Conservation (phyloP, 2,329 filamentous ascomycete species). For the Cytospora chrysosperma region DNA sequence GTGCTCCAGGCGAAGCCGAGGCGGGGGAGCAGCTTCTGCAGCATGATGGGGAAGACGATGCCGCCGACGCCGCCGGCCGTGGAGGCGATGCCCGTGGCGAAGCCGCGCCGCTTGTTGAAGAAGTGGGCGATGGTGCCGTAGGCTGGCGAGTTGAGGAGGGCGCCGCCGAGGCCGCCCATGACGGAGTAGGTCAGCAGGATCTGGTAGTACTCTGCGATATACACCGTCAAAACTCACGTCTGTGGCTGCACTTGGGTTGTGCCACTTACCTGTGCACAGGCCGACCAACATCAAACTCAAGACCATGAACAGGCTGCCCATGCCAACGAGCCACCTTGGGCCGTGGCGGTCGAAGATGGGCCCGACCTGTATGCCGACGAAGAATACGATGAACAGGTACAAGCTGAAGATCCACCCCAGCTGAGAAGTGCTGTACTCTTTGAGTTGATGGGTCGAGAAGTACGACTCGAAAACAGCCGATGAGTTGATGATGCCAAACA, state of each 20-base stretch:
- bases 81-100: conserved; percentile 79
- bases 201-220: conserved; percentile 64
- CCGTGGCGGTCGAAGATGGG: conserved; percentile 79
- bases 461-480: conserved; percentile 79
- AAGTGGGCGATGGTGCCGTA: conserved; percentile 76
- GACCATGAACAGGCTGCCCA: conserved; percentile 62
- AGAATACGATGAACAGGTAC: conserved; percentile 78
- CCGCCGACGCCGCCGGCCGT: conserved; percentile 70
- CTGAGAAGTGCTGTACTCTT: conserved; percentile 61
- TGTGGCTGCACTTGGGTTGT: too few relatives aligned
- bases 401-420: conserved; percentile 88
- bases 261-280: conserved; percentile 56
- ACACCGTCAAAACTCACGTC: conserved; percentile 7
- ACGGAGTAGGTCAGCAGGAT: conserved; percentile 77
- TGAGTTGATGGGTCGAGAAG: conserved; percentile 69
- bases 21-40: conserved; percentile 45
- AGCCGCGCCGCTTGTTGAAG: conserved; percentile 70
- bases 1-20: conserved; percentile 51
- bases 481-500: conserved; percentile 72
- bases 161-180: conserved; percentile 69
- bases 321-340: conserved; percentile 63
- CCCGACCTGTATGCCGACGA: conserved; percentile 78
- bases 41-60: conserved; percentile 57
- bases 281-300: conserved; percentile 66
- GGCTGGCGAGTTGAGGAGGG: conserved; percentile 74